Evolutionary conservation across 2,329 filamentous ascomycete species (phyloP), one percentile per base, ranked within the genome.

Genomic region (Xylaria sp.): DNA sequence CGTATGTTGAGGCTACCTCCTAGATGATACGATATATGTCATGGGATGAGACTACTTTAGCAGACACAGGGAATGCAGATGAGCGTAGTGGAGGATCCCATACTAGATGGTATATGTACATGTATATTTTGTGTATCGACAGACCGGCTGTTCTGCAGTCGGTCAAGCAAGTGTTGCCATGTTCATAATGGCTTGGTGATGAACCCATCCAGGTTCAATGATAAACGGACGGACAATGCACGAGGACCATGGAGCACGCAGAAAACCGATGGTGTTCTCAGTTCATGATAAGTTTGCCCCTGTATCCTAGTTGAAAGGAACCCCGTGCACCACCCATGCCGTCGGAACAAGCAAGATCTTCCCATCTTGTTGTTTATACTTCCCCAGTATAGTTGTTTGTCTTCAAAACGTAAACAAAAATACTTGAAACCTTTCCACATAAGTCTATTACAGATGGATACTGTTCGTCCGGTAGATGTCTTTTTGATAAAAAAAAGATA

Each of bases 231-330:
- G 30, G 9, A 50, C 11, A 11, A 11, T 50, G 48, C 48, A 11
- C 19, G 9, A 30, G 30, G 16, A 34, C 42, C 19, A 19, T 16
- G 11, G n/a, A 54, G 16, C n/a, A 44, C 19, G 30, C 35, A 46
- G n/a, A 46, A 46, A 46, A 4, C 13, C n/a, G 11, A 46, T 13
- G 42, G 5, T 2, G 42, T 10, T 52, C 50, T 58, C 10, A 10
- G 18, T 56, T 58, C 50, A 47, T 55, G 42, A 53, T 58, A 18
- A 18, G 23, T 37, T 55, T 37, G 49, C 51, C 52, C 55, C 55
- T 42, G 48, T 47, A 60, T 63, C 63, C 64, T 69, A 56, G 68
- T 69, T 68, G 67, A 69, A 66, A 65, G 65, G 64, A 65, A 55
- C 30, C 48, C 30, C n/a, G 37, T 50, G 48, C 52, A 56, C 23